phyloP scores from a whole-genome alignment of 441 rosid genomes.

The Erysimum pusillum region DNA sequence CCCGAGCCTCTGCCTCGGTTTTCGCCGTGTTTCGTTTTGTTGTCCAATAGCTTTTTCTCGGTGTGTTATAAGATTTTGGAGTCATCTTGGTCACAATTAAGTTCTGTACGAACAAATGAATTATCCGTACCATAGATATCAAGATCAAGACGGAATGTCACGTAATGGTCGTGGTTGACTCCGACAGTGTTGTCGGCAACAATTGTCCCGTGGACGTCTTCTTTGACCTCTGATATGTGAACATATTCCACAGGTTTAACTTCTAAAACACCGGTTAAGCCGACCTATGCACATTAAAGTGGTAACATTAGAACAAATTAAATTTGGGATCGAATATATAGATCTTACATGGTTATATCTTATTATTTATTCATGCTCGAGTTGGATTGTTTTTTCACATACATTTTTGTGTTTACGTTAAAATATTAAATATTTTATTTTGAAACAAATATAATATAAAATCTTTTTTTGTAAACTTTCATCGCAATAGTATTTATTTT shows the following conservation, averaged over 20 bases:
- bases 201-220: conserved; percentile 55
- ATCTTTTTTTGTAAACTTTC: too few species aligned
- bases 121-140: conserved; percentile 71
- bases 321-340: background rate
- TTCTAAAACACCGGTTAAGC: conserved; percentile 62
- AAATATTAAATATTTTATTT: too few species aligned
- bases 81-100: conserved; percentile 46
- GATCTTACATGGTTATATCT: too few species aligned
- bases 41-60: conserved; percentile 72
- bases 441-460: too few species aligned
- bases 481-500: too few species aligned
- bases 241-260: conserved; percentile 52
- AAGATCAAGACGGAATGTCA: conserved; percentile 62
- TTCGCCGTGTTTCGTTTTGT: conserved; percentile 38
- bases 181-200: conserved; percentile 62
- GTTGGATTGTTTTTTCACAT: too few species aligned
- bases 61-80: conserved; percentile 34
- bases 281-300: conserved; percentile 49
- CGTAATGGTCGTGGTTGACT: conserved; percentile 62
- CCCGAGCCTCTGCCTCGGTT: background rate
- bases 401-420: too few species aligned
- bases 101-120: conserved; percentile 56
- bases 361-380: too few species aligned
- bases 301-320: background rate
- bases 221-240: conserved; percentile 48